Base-by-base conservation (phyloP, 2,329 filamentous ascomycete genomes). In the Cladosporium austrohemisphaericum region DNA sequence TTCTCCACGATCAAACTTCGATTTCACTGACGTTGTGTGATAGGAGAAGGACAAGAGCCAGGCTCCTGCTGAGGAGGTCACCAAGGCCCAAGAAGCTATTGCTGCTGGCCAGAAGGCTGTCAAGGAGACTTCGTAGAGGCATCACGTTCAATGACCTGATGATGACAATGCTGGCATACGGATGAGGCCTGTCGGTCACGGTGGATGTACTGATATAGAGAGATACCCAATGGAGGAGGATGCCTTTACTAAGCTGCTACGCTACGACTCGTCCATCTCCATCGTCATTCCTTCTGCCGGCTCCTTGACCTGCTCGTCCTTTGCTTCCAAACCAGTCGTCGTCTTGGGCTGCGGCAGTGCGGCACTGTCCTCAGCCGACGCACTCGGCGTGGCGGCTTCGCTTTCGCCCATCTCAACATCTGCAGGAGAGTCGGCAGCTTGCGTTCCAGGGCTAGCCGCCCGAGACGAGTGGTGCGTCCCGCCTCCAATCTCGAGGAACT, bases 41-140 rank as follows among this genome's bases (percentile, higher is more conserved):
- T 36, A 74, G 72, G 70, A 71, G 53, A 63, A 63, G 50, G 67
- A 66, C 57, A 71, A 72, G 55, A 66, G 67, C 18, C 61, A 68
- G 20, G 68, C 64, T 46, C 57, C 66, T 13, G 57, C 67, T 3
- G 71, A 71, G 43, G 70, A 76, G 49, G 60, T 75, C 55, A 69
- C 68, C 36, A 75, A 75, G 52, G 71, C 70, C 19, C 67, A 71
- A 50, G 67, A 71, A 19, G 68, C 70, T 4, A 57, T 71, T 40
- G 63, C 63, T 25, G 62, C 66, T 47, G 73, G 70, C n/a, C 62
- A 67, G 55, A 64, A 64, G 20, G 67, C 65, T 20, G 58, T 74
- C 45, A 62, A 60, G n/a, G 66, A 73, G 56, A 62, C 57, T 22
- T 66, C 48, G 55, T 32, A 25, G 28, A 40, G 3, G 2, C 6